Evolutionary conservation across 2,329 filamentous ascomycete species (phyloP).

Genomic region (Aspergillus uvarum): DNA sequence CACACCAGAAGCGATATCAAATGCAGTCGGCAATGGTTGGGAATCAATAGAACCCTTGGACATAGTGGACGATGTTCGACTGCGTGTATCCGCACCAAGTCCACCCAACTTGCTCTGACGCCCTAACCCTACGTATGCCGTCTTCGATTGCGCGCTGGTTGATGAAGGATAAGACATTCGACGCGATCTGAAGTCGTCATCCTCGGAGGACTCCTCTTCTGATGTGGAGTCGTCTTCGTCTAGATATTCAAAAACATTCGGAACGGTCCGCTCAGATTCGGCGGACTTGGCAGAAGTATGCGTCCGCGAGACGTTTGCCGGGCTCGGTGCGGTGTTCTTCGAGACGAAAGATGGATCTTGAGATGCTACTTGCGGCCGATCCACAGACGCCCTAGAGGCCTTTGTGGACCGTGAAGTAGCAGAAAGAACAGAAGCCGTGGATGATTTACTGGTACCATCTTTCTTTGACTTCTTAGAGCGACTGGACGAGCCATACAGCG

Average conservation of each 20-base stretch:
- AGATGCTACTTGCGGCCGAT: constrained; percentile 18
- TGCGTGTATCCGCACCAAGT: constrained; percentile 23
- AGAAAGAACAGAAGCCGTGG: constrained; percentile 26
- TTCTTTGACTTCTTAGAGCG: constrained; percentile 31
- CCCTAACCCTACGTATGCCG: constrained; percentile 5
- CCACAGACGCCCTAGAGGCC: constrained; percentile 19
- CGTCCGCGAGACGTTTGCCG: constrained; percentile 17
- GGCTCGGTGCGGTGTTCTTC: constrained; percentile 16
- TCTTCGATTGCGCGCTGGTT: constrained; percentile 13
- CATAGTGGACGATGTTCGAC: constrained; percentile 32
- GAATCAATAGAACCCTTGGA: constrained; percentile 31
- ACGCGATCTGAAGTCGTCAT: constrained; percentile 18
- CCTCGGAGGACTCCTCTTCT: constrained; percentile 23
- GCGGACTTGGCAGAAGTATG: constrained; percentile 18
- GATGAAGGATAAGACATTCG: constrained; percentile 4
- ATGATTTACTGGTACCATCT: constrained; percentile 28
- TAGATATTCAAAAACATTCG: constrained; percentile 44
- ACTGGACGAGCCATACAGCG: constrained; percentile 25
- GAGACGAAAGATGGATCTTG: constrained; percentile 12
- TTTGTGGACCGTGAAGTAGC: constrained; percentile 22
- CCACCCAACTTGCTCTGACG: constrained; percentile 9
- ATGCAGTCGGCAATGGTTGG: constrained; percentile 27
- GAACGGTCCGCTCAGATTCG: constrained; percentile 23
- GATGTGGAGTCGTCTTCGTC: constrained; percentile 28
- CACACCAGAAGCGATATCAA: constrained; percentile 27